Base-by-base conservation (phyloP, 2,329 filamentous ascomycete genomes). In the Paraphaeosphaeria sporulosa region DNA sequence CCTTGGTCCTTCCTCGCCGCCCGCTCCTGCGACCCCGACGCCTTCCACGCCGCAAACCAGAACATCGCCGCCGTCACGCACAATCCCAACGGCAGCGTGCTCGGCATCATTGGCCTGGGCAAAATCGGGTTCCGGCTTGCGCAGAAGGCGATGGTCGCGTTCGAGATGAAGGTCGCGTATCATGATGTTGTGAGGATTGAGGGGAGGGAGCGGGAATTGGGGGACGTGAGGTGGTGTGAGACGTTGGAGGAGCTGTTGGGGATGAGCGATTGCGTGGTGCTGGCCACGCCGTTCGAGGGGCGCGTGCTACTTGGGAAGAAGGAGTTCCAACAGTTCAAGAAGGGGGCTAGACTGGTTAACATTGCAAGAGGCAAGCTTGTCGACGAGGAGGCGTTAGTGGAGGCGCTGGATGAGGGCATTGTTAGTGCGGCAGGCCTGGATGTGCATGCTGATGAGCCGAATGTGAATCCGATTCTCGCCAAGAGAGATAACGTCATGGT, bases 101-200 rank as follows among this genome's bases (percentile, higher is more conserved):
- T 93, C 0, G 90, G 89, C 0, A 83, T 93, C 30, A 84, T 93
- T 27, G 90, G 90, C 0, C 81, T 93, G 2, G 90, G 90, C 2
- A 87, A 89, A 23, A 82, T 81, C 43, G 79, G 79, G 0, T 65
- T 68, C 51, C 52, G 77, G 5, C 68, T 93, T 21, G 90, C 87
- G 0, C 73, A 84, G 50, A 90, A 89, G 66, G 85, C 84, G 0
- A 73, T 78, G 27, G 66, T 80, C 0, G 86, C 85, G 0, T 89
- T 92, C 65, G 87, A 85, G 43, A 92, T 93, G 90, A 77, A 82
- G 42, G 84, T 93, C 38, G 77, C 83, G 59, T 91, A 90, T 71
- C 81, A 85, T 69, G 89, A 91, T 72, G 76, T 89, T 0, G 74
- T 81, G 48, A 80, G 84, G 63, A 84, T 86, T 64, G 55, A 70